Percentiles rank a stretch among this genome's conserved stretches.
Conservation (phyloP, 306 rosid species). For the Comarum palustre region DNA sequence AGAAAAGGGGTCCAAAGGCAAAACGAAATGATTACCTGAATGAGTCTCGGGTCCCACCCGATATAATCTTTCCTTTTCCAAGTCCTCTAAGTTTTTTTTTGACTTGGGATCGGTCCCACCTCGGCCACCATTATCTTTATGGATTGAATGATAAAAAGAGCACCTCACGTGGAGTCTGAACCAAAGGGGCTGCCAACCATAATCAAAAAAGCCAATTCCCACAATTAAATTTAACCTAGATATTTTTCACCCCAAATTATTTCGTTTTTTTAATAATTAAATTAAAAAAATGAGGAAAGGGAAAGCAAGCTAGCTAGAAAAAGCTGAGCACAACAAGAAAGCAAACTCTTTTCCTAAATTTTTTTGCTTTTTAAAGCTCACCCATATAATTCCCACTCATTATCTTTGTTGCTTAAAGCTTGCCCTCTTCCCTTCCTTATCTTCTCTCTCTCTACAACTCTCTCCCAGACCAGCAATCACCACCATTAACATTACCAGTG, state of each 20-base stretch:
- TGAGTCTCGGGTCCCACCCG: constrained; percentile 50
- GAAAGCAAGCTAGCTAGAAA: constrained; percentile 9
- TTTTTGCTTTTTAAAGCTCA: constrained; percentile 62
- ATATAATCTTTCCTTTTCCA: constrained; percentile 65
- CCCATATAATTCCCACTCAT: constrained; percentile 86
- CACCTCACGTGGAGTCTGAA: constrained; percentile 99
- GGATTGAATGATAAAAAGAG: constrained; percentile 94
- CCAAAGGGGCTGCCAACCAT: constrained; percentile 92
- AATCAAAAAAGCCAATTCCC: constrained; percentile 42
- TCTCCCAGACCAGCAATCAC: not conserved
- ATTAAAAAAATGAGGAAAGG: not conserved
- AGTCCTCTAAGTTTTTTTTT: constrained; percentile 59
- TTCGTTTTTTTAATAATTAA: not conserved
- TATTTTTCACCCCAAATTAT: not conserved
- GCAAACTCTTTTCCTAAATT: constrained; percentile 40
- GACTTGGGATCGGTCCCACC: constrained; percentile 91
- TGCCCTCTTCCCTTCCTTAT: constrained; percentile 23
- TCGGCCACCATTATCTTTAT: constrained; percentile 83
- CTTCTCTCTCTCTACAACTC: constrained; percentile 10
- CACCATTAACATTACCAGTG: constrained; percentile 3
- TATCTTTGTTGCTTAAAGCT: constrained; percentile 87
- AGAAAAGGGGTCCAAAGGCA: constrained; percentile 45
- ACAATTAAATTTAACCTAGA: not conserved
- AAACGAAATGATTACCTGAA: constrained; percentile 81
- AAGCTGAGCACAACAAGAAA: constrained; percentile 40